Percentiles rank a stretch among this genome's conserved stretches.
Evolutionary conservation across 176 grass and related monocot species (phyloP).

Genomic region (Paspalum vaginatum): DNA sequence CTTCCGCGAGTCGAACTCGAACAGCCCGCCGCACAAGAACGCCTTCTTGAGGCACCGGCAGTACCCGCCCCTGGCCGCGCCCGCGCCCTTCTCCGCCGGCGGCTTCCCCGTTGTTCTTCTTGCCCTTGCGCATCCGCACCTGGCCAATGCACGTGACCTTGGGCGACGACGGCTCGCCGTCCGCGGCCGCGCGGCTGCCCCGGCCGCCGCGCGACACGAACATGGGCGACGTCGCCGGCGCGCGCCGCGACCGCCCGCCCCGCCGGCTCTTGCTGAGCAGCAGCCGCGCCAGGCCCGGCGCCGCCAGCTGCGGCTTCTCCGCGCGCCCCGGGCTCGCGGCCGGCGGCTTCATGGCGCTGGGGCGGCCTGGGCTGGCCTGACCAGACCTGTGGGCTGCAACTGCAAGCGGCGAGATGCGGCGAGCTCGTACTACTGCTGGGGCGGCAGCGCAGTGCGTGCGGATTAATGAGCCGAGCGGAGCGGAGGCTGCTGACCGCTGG

Average conservation of each 20-base stretch:
- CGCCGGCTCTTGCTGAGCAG: slow-evolving; percentile 60
- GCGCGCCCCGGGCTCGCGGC: slow-evolving; percentile 56
- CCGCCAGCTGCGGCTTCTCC: slow-evolving; percentile 52
- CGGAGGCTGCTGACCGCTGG: too few relatives aligned
- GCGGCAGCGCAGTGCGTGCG: not conserved
- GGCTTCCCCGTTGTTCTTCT: slow-evolving; percentile 40
- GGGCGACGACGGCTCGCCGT: slow-evolving; percentile 67
- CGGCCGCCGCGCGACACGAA: slow-evolving; percentile 51
- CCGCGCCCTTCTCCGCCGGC: not conserved
- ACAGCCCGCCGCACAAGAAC: slow-evolving; percentile 63
- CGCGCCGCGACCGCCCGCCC: slow-evolving; percentile 48
- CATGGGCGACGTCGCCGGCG: slow-evolving; percentile 53
- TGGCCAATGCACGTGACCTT: slow-evolving; percentile 91
- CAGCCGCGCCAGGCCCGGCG: slow-evolving; percentile 58
- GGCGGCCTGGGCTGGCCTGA: too few relatives aligned
- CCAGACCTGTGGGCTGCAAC: too few relatives aligned
- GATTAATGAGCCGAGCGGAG: not conserved
- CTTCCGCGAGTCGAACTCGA: slow-evolving; percentile 35
- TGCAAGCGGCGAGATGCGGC: too few relatives aligned
- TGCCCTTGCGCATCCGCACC: slow-evolving; percentile 72
- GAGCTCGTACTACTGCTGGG: too few relatives aligned
- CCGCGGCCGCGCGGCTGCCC: slow-evolving; percentile 39
- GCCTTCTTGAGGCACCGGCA: slow-evolving; percentile 73
- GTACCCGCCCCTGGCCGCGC: slow-evolving; percentile 29
- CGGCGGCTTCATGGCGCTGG: slow-evolving; percentile 45